These are phyloP conservation scores for Chaetomium strumarium DNA, from an alignment of 2,329 filamentous ascomycete species.

Conservation along the genomic window DNA sequence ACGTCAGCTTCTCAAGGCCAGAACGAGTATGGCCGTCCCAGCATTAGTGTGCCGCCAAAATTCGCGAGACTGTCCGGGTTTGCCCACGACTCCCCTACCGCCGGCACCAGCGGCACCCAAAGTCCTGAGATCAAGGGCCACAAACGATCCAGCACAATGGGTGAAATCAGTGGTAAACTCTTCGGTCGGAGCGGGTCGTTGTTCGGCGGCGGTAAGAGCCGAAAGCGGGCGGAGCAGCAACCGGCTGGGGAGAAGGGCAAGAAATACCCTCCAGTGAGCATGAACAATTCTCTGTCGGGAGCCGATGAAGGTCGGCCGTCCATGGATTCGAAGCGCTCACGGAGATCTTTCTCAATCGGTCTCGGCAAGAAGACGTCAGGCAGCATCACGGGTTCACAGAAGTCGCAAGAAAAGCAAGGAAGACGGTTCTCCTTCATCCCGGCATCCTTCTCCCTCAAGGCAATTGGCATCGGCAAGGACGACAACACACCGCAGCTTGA, in stretches of 20 bases:
- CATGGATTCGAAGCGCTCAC: constrained; percentile 61
- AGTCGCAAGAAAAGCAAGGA: constrained; percentile 50
- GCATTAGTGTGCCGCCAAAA: constrained; percentile 55
- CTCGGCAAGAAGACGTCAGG: constrained; percentile 67
- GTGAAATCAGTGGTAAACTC: constrained; percentile 74
- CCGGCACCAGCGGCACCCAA: constrained; percentile 24
- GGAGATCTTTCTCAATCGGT: constrained; percentile 65
- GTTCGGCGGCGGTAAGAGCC: constrained; percentile 61
- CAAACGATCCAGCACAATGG: constrained; percentile 69
- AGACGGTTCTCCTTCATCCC: constrained; percentile 68
- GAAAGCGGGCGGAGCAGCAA: constrained; percentile 44
- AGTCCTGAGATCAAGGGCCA: constrained; percentile 46
- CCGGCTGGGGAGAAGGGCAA: constrained; percentile 53
- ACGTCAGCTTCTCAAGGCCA: constrained; percentile 54
- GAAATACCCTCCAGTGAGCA: constrained; percentile 85
- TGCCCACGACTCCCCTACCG: constrained; percentile 38
- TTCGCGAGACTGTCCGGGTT: constrained; percentile 55
- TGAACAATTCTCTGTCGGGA: constrained; percentile 65
- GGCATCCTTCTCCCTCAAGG: constrained; percentile 56
- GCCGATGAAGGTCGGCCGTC: constrained; percentile 56
- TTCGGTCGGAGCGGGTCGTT: constrained; percentile 79
- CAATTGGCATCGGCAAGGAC: constrained; percentile 56
- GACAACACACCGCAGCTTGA: constrained; percentile 41
- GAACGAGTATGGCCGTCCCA: constrained; percentile 50
- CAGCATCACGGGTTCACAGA: constrained; percentile 54